These are phyloP conservation scores for Dillenia turbinata DNA, from an alignment of 164 flowering plant species.

Conservation along the genomic window DNA sequence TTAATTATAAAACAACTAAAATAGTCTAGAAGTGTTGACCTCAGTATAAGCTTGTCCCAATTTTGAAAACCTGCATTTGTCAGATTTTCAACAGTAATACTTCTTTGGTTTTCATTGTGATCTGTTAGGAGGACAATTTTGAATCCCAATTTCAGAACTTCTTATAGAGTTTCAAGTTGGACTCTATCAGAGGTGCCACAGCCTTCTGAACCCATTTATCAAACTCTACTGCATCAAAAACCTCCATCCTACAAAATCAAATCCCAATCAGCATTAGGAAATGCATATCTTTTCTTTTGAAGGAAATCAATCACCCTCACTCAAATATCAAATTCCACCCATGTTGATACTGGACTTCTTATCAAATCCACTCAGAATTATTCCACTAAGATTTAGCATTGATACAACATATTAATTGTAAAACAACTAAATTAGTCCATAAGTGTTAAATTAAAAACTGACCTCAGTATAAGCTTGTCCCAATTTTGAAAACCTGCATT, in stretches of 20 bases:
- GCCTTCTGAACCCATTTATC: constrained; percentile 84
- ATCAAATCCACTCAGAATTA: too few species aligned
- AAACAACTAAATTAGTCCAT: too few species aligned
- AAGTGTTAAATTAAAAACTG: constrained; percentile 6
- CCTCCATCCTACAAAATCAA: constrained; percentile 50
- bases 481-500: constrained; percentile 69
- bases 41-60: constrained; percentile 86
- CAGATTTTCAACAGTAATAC: constrained; percentile 64
- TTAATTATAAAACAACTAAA: too few species aligned
- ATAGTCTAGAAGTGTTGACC: constrained; percentile 27
- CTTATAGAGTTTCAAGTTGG: constrained; percentile 77
- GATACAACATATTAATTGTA: too few species aligned
- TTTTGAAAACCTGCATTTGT: constrained; percentile 58
- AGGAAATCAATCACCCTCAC: not conserved
- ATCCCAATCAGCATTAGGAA: constrained; percentile 4
- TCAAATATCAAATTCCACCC: not conserved
- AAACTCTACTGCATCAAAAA: constrained; percentile 55
- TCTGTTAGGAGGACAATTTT: constrained; percentile 84
- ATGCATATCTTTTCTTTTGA: too few species aligned
- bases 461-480: constrained; percentile 91
- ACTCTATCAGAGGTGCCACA: constrained; percentile 54
- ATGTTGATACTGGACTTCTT: too few species aligned
- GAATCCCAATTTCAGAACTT: constrained; percentile 57
- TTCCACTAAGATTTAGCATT: too few species aligned
- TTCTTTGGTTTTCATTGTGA: constrained; percentile 63